Conservation (phyloP, 2,329 filamentous ascomycete species). For the Cercospora citrullina region DNA sequence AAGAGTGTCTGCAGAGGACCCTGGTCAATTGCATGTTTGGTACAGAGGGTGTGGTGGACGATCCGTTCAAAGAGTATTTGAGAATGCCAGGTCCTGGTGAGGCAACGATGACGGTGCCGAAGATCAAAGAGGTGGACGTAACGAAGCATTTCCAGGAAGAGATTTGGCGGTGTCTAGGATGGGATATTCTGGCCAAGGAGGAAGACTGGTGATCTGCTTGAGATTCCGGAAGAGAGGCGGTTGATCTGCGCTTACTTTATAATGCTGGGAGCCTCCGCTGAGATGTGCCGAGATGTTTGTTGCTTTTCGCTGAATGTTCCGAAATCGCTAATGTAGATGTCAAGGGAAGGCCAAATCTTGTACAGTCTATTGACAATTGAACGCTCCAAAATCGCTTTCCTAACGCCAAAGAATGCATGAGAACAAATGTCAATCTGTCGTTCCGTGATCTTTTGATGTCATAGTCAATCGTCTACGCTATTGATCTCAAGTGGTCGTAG, state of each 20-base stretch:
- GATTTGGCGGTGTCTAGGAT: conserved; percentile 59
- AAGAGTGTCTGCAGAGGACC: conserved; percentile 48
- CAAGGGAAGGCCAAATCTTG: neutral
- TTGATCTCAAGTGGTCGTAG: neutral
- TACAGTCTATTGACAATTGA: neutral
- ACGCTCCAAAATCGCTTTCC: neutral
- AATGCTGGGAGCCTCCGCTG: neutral
- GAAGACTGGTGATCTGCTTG: conserved; percentile 9
- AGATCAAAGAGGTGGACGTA: conserved; percentile 44
- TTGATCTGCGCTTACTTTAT: neutral
- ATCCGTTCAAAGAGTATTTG: conserved; percentile 46
- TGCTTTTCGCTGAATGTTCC: neutral
- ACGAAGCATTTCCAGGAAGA: conserved; percentile 58
- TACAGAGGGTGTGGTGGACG: conserved; percentile 34
- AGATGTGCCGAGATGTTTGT: neutral
- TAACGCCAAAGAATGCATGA: neutral
- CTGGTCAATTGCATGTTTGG: conserved; percentile 49
- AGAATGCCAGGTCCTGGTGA: conserved; percentile 41
- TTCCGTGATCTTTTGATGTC: neutral
- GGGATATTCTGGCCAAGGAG: conserved; percentile 50
- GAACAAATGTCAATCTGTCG: neutral
- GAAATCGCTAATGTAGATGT: neutral
- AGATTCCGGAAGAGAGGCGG: neutral
- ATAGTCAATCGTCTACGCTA: neutral
- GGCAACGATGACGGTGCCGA: conserved; percentile 34